Percentiles rank a stretch among this genome's conserved stretches.
Conservation (phyloP, 176 grass and related monocot species). For the Paspalum vaginatum region DNA sequence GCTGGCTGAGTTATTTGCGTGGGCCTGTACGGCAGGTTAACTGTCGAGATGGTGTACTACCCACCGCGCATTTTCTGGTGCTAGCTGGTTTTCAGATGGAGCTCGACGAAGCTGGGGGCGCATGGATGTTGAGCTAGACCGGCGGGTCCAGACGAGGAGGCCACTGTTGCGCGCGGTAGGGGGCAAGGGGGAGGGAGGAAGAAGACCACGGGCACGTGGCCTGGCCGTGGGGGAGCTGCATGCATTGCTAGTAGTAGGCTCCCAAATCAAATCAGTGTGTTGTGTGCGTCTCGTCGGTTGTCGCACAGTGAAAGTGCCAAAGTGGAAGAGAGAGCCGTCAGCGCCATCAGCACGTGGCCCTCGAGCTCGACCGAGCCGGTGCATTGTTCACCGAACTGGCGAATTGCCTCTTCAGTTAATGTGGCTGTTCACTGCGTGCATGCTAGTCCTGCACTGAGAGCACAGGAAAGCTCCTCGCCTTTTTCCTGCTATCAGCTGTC, state of each 20-base stretch:
- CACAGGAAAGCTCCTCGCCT: too few relatives aligned
- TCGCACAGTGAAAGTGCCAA: neutral
- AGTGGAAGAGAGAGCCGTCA: too few relatives aligned
- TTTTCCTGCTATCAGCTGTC: too few relatives aligned
- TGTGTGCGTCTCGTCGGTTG: neutral
- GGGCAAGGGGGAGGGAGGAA: neutral
- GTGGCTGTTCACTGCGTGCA: too few relatives aligned
- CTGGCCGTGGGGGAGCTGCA: neutral
- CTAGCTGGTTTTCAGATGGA: neutral
- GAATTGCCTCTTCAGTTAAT: too few relatives aligned
- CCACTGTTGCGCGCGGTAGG: too few relatives aligned
- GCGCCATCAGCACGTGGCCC: too few relatives aligned
- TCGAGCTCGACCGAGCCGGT: too few relatives aligned
- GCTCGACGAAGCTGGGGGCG: neutral
- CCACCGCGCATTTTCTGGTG: neutral
- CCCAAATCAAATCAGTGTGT: neutral
- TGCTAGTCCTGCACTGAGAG: too few relatives aligned
- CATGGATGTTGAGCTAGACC: neutral
- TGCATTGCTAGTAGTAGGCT: too few relatives aligned
- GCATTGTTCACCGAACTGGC: too few relatives aligned
- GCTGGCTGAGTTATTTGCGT: neutral
- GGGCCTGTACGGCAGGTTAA: conserved; percentile 4
- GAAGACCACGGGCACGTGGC: neutral
- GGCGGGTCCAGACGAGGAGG: neutral
- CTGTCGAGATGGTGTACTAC: neutral